Percentiles rank a stretch among this genome's conserved stretches.
phyloP scores from a whole-genome alignment of 2,329 filamentous ascomycete genomes.

The Allantophomopsis cytisporea region DNA sequence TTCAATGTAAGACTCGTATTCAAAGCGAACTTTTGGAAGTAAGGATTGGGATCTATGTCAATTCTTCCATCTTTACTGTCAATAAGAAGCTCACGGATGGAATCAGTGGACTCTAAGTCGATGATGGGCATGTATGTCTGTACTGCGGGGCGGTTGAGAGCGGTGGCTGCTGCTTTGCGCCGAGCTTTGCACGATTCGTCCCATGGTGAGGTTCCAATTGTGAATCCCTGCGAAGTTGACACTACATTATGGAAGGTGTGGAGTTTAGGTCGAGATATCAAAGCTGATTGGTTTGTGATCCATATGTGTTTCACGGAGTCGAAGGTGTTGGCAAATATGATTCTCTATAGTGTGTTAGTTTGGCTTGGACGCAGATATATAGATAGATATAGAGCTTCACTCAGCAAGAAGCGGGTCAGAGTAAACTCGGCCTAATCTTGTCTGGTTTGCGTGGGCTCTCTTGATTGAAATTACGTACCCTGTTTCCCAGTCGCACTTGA shows the following conservation, averaged over 20 bases:
- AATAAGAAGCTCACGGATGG: slow-evolving; percentile 56
- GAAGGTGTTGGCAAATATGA: slow-evolving; percentile 69
- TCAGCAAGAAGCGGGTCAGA: neutral
- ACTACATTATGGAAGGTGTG: slow-evolving; percentile 76
- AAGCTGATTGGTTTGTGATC: slow-evolving; percentile 65
- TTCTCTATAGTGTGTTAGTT: slow-evolving; percentile 29
- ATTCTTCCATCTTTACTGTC: slow-evolving; percentile 46
- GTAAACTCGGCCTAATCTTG: no score
- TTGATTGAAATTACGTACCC: slow-evolving; percentile 23
- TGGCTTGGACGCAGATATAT: neutral
- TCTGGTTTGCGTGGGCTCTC: no score
- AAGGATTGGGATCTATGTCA: slow-evolving; percentile 58
- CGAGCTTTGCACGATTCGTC: slow-evolving; percentile 68
- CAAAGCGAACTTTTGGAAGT: slow-evolving; percentile 64
- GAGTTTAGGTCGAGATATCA: slow-evolving; percentile 65
- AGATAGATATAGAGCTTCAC: neutral
- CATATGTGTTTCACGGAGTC: slow-evolving; percentile 61
- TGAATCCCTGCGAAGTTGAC: slow-evolving; percentile 65
- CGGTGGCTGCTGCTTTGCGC: slow-evolving; percentile 66
- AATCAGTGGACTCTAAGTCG: slow-evolving; percentile 60
- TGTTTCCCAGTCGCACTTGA: slow-evolving; percentile 56
- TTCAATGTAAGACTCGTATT: slow-evolving; percentile 69
- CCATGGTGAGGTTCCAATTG: slow-evolving; percentile 75
- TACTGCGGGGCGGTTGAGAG: slow-evolving; percentile 61
- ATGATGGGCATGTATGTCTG: slow-evolving; percentile 75